These are phyloP conservation scores for Gryganskiella cystojenkinii DNA, from an alignment of 192 early-diverging fungal species.

Conservation along the genomic window DNA sequence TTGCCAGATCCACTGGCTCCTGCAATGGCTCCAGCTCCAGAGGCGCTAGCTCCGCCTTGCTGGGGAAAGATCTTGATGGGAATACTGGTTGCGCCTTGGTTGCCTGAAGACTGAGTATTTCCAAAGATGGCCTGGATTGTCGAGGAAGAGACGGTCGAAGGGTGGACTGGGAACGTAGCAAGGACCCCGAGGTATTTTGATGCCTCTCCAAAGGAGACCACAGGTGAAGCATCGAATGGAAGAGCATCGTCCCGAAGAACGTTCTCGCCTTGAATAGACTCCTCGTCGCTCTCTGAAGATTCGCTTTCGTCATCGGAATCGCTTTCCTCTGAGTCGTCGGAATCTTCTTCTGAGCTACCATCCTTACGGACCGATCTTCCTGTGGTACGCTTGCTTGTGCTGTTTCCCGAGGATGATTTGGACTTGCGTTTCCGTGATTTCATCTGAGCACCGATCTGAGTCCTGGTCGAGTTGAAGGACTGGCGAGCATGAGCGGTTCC, in stretches of 20 bases:
- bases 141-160: conserved; percentile 6
- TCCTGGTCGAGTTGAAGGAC: conserved; percentile 41
- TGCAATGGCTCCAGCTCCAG: conserved; percentile 15
- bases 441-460: conserved; percentile 13
- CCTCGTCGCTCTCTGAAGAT: conserved; percentile 1
- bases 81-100: conserved; percentile 9
- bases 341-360: neutral
- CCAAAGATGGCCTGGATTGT: conserved; percentile 18
- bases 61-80: conserved; percentile 31
- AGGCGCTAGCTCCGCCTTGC: conserved; percentile 29
- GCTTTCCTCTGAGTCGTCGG: neutral
- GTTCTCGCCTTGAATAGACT: neutral
- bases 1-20: conserved; percentile 20
- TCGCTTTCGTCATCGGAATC: neutral
- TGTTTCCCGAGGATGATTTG: too few species aligned
- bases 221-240: conserved; percentile 14
- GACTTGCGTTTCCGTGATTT: neutral
- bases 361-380: too few species aligned
- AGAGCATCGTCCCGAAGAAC: conserved; percentile 1
- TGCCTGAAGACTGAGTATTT: neutral
- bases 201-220: conserved; percentile 29
- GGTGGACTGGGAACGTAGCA: conserved; percentile 28
- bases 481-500: conserved; percentile 54
- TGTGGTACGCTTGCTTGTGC: neutral
- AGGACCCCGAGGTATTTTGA: conserved; percentile 13